Percentiles rank a stretch among this genome's conserved stretches.
phyloP scores from a whole-genome alignment of 1,139 yeast genomes.

The Pichia sp. region DNA sequence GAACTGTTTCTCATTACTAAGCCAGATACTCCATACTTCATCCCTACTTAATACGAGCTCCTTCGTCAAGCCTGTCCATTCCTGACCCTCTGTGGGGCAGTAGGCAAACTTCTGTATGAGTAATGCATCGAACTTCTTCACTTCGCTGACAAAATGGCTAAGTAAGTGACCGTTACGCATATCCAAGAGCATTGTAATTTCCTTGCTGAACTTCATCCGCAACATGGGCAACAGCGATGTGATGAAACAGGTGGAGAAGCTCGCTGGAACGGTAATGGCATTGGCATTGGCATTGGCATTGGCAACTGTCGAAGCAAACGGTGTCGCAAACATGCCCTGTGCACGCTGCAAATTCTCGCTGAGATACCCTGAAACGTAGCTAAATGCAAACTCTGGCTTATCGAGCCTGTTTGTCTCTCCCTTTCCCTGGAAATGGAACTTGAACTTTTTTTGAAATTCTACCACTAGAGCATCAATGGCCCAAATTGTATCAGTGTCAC shows the following conservation, averaged over 20 bases:
- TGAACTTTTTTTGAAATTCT: conserved; percentile 52
- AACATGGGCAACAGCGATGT: conserved; percentile 47
- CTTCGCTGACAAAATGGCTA: conserved; percentile 55
- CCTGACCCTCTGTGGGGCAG: conserved; percentile 18
- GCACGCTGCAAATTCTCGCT: conserved; percentile 36
- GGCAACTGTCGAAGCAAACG: conserved; percentile 1
- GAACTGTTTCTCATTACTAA: conserved; percentile 52
- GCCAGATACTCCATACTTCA: conserved; percentile 52
- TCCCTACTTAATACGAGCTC: conserved; percentile 39
- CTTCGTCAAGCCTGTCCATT: conserved; percentile 56
- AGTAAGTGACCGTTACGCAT: conserved; percentile 38
- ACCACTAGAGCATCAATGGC: conserved; percentile 13
- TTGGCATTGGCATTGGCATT: conserved; percentile 27
- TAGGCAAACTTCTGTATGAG: conserved; percentile 47
- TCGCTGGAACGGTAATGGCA: conserved; percentile 29
- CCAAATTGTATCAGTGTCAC: conserved; percentile 10
- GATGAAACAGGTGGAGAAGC: conserved; percentile 40
- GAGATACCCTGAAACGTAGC: conserved; percentile 46
- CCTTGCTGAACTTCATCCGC: conserved; percentile 37
- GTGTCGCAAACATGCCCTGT: conserved; percentile 22
- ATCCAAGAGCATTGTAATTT: conserved; percentile 18
- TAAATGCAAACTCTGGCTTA: conserved; percentile 77
- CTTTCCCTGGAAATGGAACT: conserved; percentile 63
- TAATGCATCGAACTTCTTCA: conserved; percentile 51
- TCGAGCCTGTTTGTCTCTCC: conserved; percentile 62